phyloP scores from a whole-genome alignment of 2,329 filamentous ascomycete species.

The Chalaropsis thielavioides region DNA sequence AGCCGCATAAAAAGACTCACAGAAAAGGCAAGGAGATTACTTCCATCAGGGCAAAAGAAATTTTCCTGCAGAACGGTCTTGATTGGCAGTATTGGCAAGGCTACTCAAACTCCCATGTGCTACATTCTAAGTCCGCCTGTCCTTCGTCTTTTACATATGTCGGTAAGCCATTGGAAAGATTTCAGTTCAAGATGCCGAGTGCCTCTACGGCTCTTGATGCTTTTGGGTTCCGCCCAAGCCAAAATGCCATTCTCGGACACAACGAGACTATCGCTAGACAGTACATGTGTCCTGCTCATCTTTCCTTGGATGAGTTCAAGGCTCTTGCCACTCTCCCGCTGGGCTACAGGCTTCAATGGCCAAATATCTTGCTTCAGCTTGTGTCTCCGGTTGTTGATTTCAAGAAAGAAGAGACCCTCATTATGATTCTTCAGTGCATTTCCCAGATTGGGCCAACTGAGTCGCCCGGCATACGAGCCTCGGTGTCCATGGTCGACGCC shows the following conservation, averaged over 20 bases:
- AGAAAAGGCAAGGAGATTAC: constrained; percentile 21
- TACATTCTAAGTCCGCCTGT: no score
- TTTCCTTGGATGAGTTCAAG: constrained; percentile 41
- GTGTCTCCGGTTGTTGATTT: constrained; percentile 34
- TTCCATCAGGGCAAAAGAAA: constrained; percentile 22
- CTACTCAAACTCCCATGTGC: constrained; percentile 9
- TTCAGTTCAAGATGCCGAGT: constrained; percentile 31
- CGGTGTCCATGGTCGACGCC: neutral
- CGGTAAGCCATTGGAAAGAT: constrained; percentile 15
- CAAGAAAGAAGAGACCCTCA: constrained; percentile 32
- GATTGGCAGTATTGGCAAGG: constrained; percentile 28
- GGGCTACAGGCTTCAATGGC: constrained; percentile 38
- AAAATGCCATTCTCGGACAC: constrained; percentile 20
- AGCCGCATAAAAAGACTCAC: constrained; percentile 27
- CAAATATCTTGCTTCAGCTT: constrained; percentile 40
- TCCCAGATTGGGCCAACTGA: constrained; percentile 32
- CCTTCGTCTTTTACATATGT: no score
- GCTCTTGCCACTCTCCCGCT: constrained; percentile 35
- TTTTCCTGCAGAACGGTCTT: constrained; percentile 35
- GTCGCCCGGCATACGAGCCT: neutral
- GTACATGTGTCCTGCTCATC: constrained; percentile 30
- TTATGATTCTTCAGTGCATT: constrained; percentile 35
- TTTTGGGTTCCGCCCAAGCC: constrained; percentile 25
- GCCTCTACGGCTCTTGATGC: constrained; percentile 25
- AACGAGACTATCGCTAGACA: constrained; percentile 41